A percentile compares a stretch with the other conserved stretches of the same genome.
Evolutionary conservation across 345 rosid genomes (phyloP).

Genomic region (Hibiscus trionum): DNA sequence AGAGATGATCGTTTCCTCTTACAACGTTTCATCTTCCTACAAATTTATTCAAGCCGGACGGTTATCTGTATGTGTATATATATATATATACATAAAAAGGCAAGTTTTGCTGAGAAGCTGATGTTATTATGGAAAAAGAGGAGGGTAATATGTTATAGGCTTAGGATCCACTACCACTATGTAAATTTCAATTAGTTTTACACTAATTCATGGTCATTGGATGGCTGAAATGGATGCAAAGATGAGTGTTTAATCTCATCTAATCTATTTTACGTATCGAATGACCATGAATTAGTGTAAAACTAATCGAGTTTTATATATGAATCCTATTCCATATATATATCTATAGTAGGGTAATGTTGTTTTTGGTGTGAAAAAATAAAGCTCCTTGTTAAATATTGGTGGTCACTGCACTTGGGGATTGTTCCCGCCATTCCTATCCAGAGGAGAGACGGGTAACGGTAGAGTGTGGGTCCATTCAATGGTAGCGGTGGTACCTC

Average conservation of each 20-base stretch:
- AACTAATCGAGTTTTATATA: no score
- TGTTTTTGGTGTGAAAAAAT: constrained; percentile 22
- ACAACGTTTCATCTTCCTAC: not conserved
- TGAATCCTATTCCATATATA: no score
- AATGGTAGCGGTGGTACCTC: not conserved
- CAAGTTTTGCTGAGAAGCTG: constrained; percentile 18
- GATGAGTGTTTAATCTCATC: no score
- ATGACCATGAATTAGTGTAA: no score
- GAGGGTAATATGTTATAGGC: constrained; percentile 8
- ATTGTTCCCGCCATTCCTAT: not conserved
- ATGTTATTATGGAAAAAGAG: constrained; percentile 13
- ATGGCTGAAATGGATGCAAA: no score
- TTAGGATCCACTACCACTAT: no score
- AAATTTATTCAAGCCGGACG: constrained; percentile 21
- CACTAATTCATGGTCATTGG: no score
- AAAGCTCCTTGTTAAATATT: constrained; percentile 7
- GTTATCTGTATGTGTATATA: constrained; percentile 29
- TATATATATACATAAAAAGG: constrained; percentile 11
- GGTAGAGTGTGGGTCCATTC: not conserved
- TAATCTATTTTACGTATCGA: no score
- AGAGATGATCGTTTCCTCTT: constrained; percentile 10
- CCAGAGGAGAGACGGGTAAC: not conserved
- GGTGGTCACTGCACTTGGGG: not conserved
- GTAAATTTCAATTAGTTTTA: no score
- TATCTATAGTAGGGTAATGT: constrained; percentile 14